phyloP scores from a whole-genome alignment of 139 green algal genomes.

The Tetradesmus lagerheimii region DNA sequence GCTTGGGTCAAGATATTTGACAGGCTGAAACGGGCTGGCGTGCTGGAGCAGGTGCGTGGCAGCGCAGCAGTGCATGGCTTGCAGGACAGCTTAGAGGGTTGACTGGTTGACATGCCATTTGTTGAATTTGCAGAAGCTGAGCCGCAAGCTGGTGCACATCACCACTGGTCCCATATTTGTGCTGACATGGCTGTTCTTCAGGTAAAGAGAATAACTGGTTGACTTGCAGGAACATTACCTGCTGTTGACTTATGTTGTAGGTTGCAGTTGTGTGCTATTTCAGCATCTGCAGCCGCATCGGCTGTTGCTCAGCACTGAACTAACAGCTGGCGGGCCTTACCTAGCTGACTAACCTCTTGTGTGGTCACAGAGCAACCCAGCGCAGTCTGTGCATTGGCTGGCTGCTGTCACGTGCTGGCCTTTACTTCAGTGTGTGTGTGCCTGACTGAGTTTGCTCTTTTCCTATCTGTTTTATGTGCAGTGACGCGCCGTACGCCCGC shows the following conservation, averaged over 20 bases:
- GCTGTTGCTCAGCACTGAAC: too few relatives aligned
- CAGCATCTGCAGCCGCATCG: background rate
- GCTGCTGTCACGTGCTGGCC: too few relatives aligned
- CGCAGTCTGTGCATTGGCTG: too few relatives aligned
- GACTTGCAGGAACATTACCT: background rate
- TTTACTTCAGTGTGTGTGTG: too few relatives aligned
- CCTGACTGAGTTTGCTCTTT: background rate
- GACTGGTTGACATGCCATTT: background rate
- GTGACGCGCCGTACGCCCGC: slow-evolving; percentile 59
- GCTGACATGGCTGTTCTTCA: slow-evolving; percentile 92
- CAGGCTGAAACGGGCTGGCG: slow-evolving; percentile 53
- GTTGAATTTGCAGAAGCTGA: slow-evolving; percentile 78
- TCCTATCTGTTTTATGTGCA: slow-evolving; percentile 49
- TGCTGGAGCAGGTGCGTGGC: slow-evolving; percentile 69
- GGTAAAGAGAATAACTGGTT: slow-evolving; percentile 56
- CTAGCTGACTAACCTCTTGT: too few relatives aligned
- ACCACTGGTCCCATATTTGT: slow-evolving; percentile 89
- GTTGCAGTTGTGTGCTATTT: background rate
- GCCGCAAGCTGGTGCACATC: slow-evolving; percentile 95
- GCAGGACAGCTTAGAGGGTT: background rate
- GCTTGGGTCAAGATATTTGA: slow-evolving; percentile 82
- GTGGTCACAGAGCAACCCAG: too few relatives aligned
- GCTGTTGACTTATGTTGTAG: background rate
- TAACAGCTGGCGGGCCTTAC: too few relatives aligned
- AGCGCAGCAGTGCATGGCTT: background rate